Percentiles rank a stretch among this genome's conserved stretches.
Conservation (phyloP, 2,329 filamentous ascomycete genomes). For the Colletotrichum magnum region DNA sequence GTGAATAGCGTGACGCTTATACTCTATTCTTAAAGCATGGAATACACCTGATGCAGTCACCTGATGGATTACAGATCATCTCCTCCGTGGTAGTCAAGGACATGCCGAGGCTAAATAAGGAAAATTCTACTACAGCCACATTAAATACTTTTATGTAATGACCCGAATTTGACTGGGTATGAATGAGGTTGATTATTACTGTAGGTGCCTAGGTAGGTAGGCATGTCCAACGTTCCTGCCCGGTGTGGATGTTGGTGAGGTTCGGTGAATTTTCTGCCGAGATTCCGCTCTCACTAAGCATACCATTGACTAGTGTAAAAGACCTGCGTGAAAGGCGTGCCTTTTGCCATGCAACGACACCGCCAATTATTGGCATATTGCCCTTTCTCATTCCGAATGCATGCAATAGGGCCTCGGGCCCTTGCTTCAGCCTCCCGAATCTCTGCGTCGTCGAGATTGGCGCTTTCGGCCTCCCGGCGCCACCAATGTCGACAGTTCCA, state of each 20-base stretch:
- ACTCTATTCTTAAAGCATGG: no score
- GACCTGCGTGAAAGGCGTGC: slow-evolving; percentile 9
- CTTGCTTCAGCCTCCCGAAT: slow-evolving; percentile 42
- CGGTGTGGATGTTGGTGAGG: slow-evolving; percentile 32
- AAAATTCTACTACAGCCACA: no score
- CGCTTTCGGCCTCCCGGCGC: slow-evolving; percentile 35
- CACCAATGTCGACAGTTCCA: slow-evolving; percentile 41
- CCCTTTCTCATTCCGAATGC: slow-evolving; percentile 44
- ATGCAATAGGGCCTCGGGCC: slow-evolving; percentile 45
- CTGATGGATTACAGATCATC: no score
- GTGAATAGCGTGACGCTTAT: slow-evolving; percentile 2
- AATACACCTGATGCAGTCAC: no score
- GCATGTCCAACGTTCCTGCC: not conserved
- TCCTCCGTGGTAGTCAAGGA: no score
- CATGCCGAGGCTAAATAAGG: no score
- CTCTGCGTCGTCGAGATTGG: slow-evolving; percentile 32
- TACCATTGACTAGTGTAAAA: not conserved
- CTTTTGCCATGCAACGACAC: slow-evolving; percentile 31
- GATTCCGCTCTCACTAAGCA: slow-evolving; percentile 40
- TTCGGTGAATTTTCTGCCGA: slow-evolving; percentile 40
- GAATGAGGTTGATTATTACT: not conserved
- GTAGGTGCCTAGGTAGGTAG: no score
- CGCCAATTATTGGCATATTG: slow-evolving; percentile 40
- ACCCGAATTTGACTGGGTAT: slow-evolving; percentile 3
- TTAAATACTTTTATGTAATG: not conserved